Percentiles rank a stretch among this genome's conserved stretches.
These are phyloP conservation scores for Tetraselmis chui DNA, from an alignment of 139 green algal species.

Conservation along the genomic window DNA sequence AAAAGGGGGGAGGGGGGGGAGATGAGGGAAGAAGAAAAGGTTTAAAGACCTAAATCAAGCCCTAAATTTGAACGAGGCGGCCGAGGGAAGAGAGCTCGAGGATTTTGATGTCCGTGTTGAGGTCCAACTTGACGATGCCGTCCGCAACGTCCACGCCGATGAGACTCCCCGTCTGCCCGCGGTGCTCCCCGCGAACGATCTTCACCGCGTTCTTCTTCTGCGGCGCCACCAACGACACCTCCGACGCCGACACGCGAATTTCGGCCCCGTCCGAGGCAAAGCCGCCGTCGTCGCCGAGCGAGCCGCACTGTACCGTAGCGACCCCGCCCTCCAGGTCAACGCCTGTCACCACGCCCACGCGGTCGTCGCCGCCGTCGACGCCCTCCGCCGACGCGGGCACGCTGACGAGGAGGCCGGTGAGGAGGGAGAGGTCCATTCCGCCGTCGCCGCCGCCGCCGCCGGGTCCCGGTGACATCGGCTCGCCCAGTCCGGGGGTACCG, in stretches of 20 bases:
- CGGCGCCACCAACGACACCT: not conserved
- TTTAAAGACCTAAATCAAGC: no score
- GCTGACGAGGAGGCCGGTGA: not conserved
- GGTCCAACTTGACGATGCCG: conserved; percentile 41
- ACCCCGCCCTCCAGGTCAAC: not conserved
- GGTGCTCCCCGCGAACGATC: conserved; percentile 13
- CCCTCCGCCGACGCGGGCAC: no score
- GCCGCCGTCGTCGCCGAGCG: not conserved
- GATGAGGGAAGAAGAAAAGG: no score
- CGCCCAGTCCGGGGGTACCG: not conserved
- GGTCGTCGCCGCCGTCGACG: not conserved
- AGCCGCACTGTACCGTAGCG: not conserved
- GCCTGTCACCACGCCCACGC: not conserved
- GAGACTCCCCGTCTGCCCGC: conserved; percentile 28
- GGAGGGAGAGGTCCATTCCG: not conserved
- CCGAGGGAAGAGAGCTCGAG: conserved; percentile 13
- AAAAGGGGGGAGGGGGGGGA: no score
- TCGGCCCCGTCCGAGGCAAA: not conserved
- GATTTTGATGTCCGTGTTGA: conserved; percentile 35
- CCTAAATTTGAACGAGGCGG: not conserved
- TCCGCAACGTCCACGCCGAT: conserved; percentile 35
- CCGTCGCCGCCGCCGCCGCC: not conserved
- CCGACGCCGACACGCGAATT: not conserved
- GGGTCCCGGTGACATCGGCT: not conserved
- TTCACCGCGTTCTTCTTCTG: not conserved